A percentile compares a stretch with the other conserved stretches of the same genome.
Conservation (phyloP, 352 stramenopile genomes). For the Blastocystis sp. region DNA sequence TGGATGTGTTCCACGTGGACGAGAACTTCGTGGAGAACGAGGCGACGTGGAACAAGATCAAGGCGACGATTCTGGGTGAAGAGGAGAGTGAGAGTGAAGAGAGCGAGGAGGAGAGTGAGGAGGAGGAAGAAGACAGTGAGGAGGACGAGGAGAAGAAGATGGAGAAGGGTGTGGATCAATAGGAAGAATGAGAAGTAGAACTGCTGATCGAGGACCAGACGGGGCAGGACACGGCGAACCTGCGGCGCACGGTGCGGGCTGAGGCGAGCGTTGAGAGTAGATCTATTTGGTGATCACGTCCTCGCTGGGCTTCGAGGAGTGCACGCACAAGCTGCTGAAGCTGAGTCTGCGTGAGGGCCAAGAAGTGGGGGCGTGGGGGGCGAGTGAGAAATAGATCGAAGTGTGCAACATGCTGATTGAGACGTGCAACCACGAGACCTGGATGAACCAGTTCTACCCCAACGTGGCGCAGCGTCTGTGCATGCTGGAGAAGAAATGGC, state of each 20-base stretch:
- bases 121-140: constrained; percentile 73
- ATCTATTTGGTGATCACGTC: constrained; percentile 99
- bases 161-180: constrained; percentile 6
- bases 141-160: constrained; percentile 38
- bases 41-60: constrained; percentile 88
- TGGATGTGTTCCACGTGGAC: constrained; percentile 91
- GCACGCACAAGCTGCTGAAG: constrained; percentile 95
- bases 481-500: constrained; percentile 75
- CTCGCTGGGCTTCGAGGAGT: constrained; percentile 96
- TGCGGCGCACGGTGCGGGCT: constrained; percentile 81
- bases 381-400: constrained; percentile 76
- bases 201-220: constrained; percentile 90
- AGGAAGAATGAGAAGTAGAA: background rate
- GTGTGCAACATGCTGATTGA: constrained; percentile 98
- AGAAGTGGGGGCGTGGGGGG: constrained; percentile 74
- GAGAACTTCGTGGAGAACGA: constrained; percentile 91
- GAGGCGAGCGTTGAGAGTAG: background rate
- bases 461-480: constrained; percentile 61
- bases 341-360: constrained; percentile 90
- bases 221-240: constrained; percentile 92
- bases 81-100: constrained; percentile 78
- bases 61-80: constrained; percentile 88
- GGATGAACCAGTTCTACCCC: constrained; percentile 67
- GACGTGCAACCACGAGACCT: constrained; percentile 91
- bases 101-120: constrained; percentile 75